Evolutionary conservation across 1,284 basidiomycete genomes (phyloP), one percentile per base, ranked within the genome.

Genomic region (Ustilago crameri): DNA sequence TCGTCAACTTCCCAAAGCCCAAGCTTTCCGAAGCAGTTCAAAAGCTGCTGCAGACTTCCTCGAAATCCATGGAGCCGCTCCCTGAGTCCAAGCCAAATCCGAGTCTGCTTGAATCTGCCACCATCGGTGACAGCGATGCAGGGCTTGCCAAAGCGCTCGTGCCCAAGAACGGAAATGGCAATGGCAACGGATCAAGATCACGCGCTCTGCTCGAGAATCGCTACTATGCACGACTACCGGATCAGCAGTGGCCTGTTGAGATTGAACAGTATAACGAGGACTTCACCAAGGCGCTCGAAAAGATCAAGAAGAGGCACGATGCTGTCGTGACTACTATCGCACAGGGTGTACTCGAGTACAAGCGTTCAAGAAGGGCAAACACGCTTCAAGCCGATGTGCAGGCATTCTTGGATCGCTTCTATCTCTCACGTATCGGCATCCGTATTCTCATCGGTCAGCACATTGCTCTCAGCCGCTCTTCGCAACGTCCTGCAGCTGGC

Each of bases 351-450:
- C 82, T 89, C 49, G 88, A 89, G 76, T 88, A 88, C 86, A 89
- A 89, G 83, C 84, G 85, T 64, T 84, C 82, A 27, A 83, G 84
- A 51, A 82, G 82, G 61, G 72, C 75, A 27, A 80, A 83, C 32
- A 80, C 83, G 62, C 84, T 93, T 53, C 93, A 93, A 22, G 87
- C 91, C 30, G 93, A 95, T 75, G 91, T 98, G 51, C 95, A 98
- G 83, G 89, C 90, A 23, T 98, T 95, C 91, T 86, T 98, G 75
- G 96, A 98, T 85, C 88, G 96, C 54, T 98, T 98, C 85, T 98
- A 98, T 84, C 90, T 99, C 88, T 93, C 90, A 24, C 90, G 96
- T 50, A 99, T 99, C 67, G 96, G 82, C 45, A 83, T 83, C 30
- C 79, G 82, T 44, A 79, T 83, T 56, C 66, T 83, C 3, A 83